These are phyloP conservation scores for Mycena sp. DNA, from an alignment of 1,284 basidiomycete genomes.

Conservation along the genomic window DNA sequence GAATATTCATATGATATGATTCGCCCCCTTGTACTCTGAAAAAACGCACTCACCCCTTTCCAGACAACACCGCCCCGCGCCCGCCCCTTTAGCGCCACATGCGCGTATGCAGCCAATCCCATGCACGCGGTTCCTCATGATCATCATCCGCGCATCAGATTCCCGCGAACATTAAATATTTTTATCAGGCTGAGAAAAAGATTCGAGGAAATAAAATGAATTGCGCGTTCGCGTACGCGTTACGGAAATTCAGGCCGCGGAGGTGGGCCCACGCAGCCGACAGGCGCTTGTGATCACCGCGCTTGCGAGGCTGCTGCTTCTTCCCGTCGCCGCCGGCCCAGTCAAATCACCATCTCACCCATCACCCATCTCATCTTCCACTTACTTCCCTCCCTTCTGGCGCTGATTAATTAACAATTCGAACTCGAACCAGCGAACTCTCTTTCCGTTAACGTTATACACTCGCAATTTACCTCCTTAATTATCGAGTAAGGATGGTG, in stretches of 20 bases:
- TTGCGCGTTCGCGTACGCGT: not conserved
- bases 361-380: not conserved
- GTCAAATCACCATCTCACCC: not conserved
- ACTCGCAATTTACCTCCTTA: constrained; percentile 26
- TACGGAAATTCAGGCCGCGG: constrained; percentile 12
- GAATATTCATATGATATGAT: no score
- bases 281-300: constrained; percentile 16
- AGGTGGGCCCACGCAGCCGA: not conserved
- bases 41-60: not conserved
- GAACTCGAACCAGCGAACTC: not conserved
- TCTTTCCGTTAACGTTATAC: constrained; percentile 19
- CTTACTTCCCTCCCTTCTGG: not conserved
- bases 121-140: no score
- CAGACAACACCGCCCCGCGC: not conserved
- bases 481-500: constrained; percentile 8
- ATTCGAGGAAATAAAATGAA: not conserved
- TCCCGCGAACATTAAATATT: no score
- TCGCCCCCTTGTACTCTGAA: no score
- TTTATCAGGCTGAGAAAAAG: constrained; percentile 9
- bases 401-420: constrained; percentile 15
- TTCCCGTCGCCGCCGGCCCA: constrained; percentile 21
- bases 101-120: no score
- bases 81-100: not conserved
- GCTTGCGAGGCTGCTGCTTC: not conserved
- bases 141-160: no score